These are phyloP conservation scores for Chrysoporthe puriensis DNA, from an alignment of 2,329 filamentous ascomycete genomes.

Conservation along the genomic window DNA sequence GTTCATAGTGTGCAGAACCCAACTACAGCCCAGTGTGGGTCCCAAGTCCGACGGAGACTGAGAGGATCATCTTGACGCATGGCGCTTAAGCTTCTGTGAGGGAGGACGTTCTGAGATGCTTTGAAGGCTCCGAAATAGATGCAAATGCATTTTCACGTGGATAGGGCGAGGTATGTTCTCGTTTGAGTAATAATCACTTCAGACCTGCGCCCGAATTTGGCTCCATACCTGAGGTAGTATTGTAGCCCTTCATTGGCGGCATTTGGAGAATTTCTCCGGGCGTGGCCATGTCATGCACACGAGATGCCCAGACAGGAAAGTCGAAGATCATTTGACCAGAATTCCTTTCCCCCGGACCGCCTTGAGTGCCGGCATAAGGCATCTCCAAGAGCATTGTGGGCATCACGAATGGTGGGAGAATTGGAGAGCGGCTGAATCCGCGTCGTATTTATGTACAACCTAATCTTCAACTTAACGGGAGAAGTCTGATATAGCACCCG, in stretches of 20 bases:
- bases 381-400: not conserved
- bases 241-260: slow-evolving; percentile 2
- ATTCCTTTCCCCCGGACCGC: not conserved
- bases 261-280: not conserved
- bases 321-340: not conserved
- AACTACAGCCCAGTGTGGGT: no score
- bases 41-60: not conserved
- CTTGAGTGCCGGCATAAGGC: not conserved
- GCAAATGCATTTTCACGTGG: not conserved
- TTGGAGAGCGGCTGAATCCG: slow-evolving; percentile 6
- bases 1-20: not conserved
- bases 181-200: not conserved
- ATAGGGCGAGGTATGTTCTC: not conserved
- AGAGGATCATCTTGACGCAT: not conserved
- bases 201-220: not conserved
- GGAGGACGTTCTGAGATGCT: not conserved
- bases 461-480: not conserved
- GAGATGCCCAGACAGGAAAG: not conserved
- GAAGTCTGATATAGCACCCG: not conserved
- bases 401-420: slow-evolving; percentile 11
- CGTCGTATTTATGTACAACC: not conserved
- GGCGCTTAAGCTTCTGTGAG: not conserved
- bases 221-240: not conserved
- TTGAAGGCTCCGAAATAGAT: not conserved
- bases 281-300: not conserved